These are phyloP conservation scores for Conidiobolus coronatus DNA, from an alignment of 371 early-diverging fungal species.

Conservation along the genomic window DNA sequence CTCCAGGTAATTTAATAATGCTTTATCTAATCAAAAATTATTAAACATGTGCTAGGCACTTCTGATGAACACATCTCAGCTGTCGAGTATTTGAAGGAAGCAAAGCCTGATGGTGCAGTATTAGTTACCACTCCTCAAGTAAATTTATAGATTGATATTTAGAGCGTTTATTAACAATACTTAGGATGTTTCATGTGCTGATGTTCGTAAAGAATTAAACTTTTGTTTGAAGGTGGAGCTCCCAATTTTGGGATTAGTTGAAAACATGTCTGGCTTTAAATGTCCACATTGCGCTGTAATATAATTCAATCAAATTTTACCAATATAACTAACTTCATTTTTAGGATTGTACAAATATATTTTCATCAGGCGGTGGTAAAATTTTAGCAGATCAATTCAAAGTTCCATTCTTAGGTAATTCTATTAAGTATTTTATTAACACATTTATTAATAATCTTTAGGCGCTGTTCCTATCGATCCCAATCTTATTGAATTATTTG, in stretches of 20 bases:
- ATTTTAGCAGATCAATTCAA: conserved; percentile 56
- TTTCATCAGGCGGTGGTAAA: conserved; percentile 84
- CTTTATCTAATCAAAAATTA: neutral
- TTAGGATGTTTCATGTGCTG: conserved; percentile 47
- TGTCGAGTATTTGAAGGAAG: conserved; percentile 47
- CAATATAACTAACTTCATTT: conserved; percentile 11
- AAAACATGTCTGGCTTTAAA: conserved; percentile 84
- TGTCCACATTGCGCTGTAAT: conserved; percentile 68
- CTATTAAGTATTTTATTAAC: neutral
- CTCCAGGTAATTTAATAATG: conserved; percentile 34
- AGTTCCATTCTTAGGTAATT: conserved; percentile 8
- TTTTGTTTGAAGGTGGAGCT: conserved; percentile 65
- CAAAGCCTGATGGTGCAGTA: conserved; percentile 57
- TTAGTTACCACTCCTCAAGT: conserved; percentile 86
- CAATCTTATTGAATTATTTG: neutral
- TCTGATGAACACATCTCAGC: conserved; percentile 84
- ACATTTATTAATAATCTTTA: neutral
- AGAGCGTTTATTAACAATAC: neutral
- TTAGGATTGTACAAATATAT: conserved; percentile 76
- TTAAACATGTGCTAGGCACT: conserved; percentile 22
- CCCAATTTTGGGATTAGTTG: conserved; percentile 66
- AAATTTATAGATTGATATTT: neutral
- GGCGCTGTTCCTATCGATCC: conserved; percentile 1
- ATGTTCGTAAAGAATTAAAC: conserved; percentile 67
- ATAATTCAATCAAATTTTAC: conserved; percentile 1